These are phyloP conservation scores for Zalaria obscura DNA, from an alignment of 2,329 filamentous ascomycete species.

Conservation along the genomic window DNA sequence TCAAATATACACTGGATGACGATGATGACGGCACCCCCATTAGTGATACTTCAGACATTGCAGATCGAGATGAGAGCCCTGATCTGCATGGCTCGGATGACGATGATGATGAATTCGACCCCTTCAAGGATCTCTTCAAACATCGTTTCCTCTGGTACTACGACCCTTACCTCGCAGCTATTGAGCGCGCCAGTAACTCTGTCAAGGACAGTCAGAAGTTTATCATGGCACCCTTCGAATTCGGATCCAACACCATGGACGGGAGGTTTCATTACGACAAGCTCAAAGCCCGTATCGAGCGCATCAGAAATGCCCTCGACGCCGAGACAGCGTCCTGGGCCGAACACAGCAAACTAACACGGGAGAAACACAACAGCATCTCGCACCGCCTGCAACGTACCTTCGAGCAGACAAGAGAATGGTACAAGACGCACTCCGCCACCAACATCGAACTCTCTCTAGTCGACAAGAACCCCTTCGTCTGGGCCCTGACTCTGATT, in stretches of 20 bases:
- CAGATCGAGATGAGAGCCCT: no score
- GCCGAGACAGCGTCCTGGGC: conserved; percentile 62
- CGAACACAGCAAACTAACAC: conserved; percentile 47
- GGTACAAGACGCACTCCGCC: conserved; percentile 47
- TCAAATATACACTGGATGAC: no score
- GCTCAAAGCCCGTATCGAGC: conserved; percentile 53
- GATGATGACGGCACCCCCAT: no score
- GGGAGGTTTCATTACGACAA: conserved; percentile 71
- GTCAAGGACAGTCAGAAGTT: conserved; percentile 53
- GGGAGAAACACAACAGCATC: conserved; percentile 55
- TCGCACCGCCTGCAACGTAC: conserved; percentile 73
- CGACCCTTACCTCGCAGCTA: conserved; percentile 64
- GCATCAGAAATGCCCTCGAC: conserved; percentile 57
- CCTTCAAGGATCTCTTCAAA: conserved; percentile 84
- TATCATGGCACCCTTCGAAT: conserved; percentile 78
- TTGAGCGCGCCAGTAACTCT: conserved; percentile 48
- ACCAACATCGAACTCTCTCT: conserved; percentile 63
- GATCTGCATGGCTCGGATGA: no score
- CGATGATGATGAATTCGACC: conserved; percentile 57
- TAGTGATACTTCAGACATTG: no score
- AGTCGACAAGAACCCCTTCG: conserved; percentile 70
- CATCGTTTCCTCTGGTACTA: conserved; percentile 93
- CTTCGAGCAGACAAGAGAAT: conserved; percentile 66
- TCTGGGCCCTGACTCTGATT: conserved; percentile 82
- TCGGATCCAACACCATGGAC: conserved; percentile 62